phyloP scores from a whole-genome alignment of 2,329 filamentous ascomycete genomes.

The Hymenoscyphus scutula region DNA sequence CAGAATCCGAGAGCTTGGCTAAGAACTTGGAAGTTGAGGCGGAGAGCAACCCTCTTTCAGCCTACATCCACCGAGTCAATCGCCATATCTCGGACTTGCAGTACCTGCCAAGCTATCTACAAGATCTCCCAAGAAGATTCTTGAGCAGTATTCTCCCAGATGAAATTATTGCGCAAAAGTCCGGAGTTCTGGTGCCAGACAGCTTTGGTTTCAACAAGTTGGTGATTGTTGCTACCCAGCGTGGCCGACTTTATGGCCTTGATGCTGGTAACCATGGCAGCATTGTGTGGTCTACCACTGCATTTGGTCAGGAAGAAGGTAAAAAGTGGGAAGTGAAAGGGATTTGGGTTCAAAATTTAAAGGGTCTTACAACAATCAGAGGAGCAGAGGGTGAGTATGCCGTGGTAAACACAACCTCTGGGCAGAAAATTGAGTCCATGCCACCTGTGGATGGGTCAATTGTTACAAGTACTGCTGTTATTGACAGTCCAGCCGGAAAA shows the following conservation, averaged over 20 bases:
- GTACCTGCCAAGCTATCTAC: conserved; percentile 71
- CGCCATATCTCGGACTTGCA: conserved; percentile 79
- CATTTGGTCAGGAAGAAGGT: conserved; percentile 54
- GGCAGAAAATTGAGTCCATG: conserved; percentile 47
- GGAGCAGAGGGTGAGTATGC: conserved; percentile 58
- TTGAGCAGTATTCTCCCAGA: conserved; percentile 57
- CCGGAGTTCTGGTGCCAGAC: conserved; percentile 58
- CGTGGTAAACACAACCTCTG: conserved; percentile 52
- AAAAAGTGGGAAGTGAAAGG: conserved; percentile 65
- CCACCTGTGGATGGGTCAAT: conserved; percentile 40
- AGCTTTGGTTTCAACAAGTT: conserved; percentile 88
- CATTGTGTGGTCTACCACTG: conserved; percentile 72
- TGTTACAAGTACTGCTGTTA: conserved; percentile 48
- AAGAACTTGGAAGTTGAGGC: conserved; percentile 83
- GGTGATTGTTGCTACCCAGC: conserved; percentile 74
- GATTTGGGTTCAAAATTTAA: conserved; percentile 59
- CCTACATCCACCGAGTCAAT: conserved; percentile 84
- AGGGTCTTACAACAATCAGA: conserved; percentile 42
- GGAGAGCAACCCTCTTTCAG: conserved; percentile 72
- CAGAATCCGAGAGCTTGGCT: conserved; percentile 69
- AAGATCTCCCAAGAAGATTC: conserved; percentile 66
- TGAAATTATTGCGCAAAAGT: conserved; percentile 46
- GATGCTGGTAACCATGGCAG: conserved; percentile 72
- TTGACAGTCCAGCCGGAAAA: conserved; percentile 51
- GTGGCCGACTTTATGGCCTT: conserved; percentile 76